Evolutionary conservation across 129 eudicot species (phyloP).

Genomic region (Silybum marianum): DNA sequence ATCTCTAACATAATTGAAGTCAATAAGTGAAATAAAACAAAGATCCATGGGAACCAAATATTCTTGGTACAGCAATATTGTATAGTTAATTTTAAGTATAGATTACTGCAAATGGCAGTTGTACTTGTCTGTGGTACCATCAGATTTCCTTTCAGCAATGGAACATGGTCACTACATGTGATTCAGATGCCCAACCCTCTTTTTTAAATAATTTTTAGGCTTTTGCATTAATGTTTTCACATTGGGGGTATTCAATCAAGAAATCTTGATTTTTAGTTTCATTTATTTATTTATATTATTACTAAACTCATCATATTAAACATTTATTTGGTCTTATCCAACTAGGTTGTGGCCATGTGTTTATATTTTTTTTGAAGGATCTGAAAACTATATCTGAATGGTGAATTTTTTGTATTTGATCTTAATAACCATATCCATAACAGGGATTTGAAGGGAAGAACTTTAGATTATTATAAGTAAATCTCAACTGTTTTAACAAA

Average conservation of each 20-base stretch:
- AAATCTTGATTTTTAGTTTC: constrained; percentile 31
- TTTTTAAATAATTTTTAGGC: constrained; percentile 30
- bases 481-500: constrained; percentile 1
- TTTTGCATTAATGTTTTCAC: constrained; percentile 40
- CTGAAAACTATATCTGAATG: background rate
- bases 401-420: background rate
- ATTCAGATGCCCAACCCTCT: constrained; percentile 38
- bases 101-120: constrained; percentile 42
- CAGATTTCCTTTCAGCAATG: constrained; percentile 36
- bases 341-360: too few species aligned
- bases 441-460: background rate
- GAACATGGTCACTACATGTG: constrained; percentile 46
- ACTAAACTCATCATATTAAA: background rate
- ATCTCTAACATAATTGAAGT: constrained; percentile 37
- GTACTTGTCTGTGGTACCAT: constrained; percentile 46
- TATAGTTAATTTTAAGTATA: constrained; percentile 19
- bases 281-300: background rate
- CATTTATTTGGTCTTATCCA: constrained; percentile 5
- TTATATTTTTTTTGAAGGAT: background rate
- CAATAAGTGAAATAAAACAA: constrained; percentile 35
- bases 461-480: background rate
- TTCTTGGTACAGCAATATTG: constrained; percentile 45
- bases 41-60: constrained; percentile 41
- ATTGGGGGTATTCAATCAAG: constrained; percentile 30
- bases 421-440: background rate